phyloP scores from a whole-genome alignment of 345 rosid genomes.

The Eucalyptus pauciflora region DNA sequence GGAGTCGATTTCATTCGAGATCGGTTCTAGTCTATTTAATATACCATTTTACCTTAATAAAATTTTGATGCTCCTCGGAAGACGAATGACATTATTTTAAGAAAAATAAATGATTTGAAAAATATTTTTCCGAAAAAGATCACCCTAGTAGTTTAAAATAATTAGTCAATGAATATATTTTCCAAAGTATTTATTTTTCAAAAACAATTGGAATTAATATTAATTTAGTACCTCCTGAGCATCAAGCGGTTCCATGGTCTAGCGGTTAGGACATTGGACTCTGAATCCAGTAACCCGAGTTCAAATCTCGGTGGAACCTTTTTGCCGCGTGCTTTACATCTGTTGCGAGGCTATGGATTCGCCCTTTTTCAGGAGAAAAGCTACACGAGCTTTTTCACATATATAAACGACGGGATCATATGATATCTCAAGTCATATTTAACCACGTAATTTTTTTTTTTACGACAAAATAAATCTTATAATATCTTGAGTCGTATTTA shows the following conservation, averaged over 20 bases:
- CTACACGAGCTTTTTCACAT: neutral
- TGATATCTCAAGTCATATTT: neutral
- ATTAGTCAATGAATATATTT: neutral
- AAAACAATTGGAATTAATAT: accelerated
- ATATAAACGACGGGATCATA: neutral
- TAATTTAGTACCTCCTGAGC: accelerated
- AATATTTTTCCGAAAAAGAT: neutral
- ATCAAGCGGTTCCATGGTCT: conserved; percentile 42
- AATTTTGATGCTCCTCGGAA: neutral
- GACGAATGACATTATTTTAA: neutral
- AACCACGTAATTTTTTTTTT: neutral
- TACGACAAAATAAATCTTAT: accelerated
- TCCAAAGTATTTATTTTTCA: neutral
- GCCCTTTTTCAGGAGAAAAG: neutral
- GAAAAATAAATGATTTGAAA: neutral
- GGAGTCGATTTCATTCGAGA: neutral
- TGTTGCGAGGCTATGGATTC: neutral
- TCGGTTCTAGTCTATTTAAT: accelerated
- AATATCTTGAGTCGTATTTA: neutral
- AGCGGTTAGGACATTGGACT: conserved; percentile 93
- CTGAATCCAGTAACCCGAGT: conserved; percentile 97
- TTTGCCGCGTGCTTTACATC: neutral
- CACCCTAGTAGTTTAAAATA: neutral
- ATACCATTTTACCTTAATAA: accelerated
- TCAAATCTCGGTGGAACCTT: conserved; percentile 94